Evolutionary conservation across 768 basidiomycete genomes (phyloP), one percentile per base, ranked within the genome.

Genomic region (Vararia minispora): DNA sequence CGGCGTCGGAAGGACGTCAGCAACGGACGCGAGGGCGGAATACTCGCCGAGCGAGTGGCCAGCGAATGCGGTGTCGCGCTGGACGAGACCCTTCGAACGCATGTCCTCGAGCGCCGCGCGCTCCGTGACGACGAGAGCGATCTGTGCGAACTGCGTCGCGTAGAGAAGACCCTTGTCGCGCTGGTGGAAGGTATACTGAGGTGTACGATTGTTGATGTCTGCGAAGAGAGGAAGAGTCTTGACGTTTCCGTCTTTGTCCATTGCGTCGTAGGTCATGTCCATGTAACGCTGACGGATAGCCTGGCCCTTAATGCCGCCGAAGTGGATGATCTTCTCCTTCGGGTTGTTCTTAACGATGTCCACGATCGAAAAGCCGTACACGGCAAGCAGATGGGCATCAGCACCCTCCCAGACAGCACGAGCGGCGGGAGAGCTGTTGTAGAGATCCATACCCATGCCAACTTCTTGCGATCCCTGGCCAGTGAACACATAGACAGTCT

Each of bases 381-480:
- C 89, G 20, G 87, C 81, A 33, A 84, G 80, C 35, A 99, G 68
- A 58, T 99, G 94, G 30, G 79, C 74, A 53, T 99, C 92, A 36
- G 94, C 94, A 34, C 80, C 79, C 42, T 98, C 94, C 95, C 95
- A 99, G 37, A 98, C 92, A 28, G 89, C 83, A 45, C 86, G 85
- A 39, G 95, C 95, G 14, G 92, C 90, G 30, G 90, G 83, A 4
- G 91, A 97, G 47, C 60, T 74, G 56, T 76, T 83, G 71, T 97
- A 99, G 2, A 99, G 74, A 48, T 97, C 92, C 91, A 99, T 98
- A 14, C 95, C 95, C 95, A 99, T 98, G 14, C 94, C 90, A 32
- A 81, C 79, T 60, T 98, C 94, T 57, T 98, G 94, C 5, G 92
- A 97, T 39, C 94, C 94, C 57, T 98, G 94, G 22, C 94, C 94